Evolutionary conservation across 2,329 filamentous ascomycete genomes (phyloP).

Genomic region (Nemania abortiva): DNA sequence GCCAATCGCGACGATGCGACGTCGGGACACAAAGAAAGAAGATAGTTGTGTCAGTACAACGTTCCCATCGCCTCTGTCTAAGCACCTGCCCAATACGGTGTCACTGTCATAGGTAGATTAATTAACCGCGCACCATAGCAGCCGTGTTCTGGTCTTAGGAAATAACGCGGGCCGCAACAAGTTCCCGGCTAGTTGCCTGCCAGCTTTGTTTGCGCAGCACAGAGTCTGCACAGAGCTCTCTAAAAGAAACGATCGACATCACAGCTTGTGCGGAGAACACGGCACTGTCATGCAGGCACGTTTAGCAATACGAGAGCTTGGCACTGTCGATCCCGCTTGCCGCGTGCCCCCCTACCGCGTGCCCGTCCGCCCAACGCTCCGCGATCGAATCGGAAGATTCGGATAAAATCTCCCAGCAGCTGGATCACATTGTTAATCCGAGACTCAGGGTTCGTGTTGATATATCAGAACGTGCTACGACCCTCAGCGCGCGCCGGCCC

Average conservation of each 20-base stretch:
- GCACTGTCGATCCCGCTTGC: slow-evolving; percentile 36
- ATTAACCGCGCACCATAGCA: slow-evolving; percentile 2
- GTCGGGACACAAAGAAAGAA: neutral
- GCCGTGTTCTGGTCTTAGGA: slow-evolving; percentile 11
- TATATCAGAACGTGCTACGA: slow-evolving; percentile 8
- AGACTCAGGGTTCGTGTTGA: slow-evolving; percentile 8
- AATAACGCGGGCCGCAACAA: neutral
- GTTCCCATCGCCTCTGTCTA: neutral
- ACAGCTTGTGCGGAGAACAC: slow-evolving; percentile 32
- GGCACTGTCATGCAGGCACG: slow-evolving; percentile 27
- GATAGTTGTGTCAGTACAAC: neutral
- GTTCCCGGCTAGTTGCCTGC: neutral
- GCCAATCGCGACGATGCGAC: neutral
- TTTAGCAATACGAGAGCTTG: slow-evolving; percentile 39
- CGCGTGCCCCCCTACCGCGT: slow-evolving; percentile 23
- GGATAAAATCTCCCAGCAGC: slow-evolving; percentile 23
- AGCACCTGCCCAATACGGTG: slow-evolving; percentile 4
- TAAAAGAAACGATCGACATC: slow-evolving; percentile 7
- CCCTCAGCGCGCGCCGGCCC: slow-evolving; percentile 5
- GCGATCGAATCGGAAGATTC: slow-evolving; percentile 29
- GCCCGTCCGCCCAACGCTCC: neutral
- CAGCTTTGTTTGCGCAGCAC: slow-evolving; percentile 2
- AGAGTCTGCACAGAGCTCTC: neutral
- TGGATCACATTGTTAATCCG: neutral
- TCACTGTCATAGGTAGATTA: neutral